Evolutionary conservation across 2,329 filamentous ascomycete species (phyloP), one percentile per base, ranked within the genome.

Genomic region (Monosporascus sp.): DNA sequence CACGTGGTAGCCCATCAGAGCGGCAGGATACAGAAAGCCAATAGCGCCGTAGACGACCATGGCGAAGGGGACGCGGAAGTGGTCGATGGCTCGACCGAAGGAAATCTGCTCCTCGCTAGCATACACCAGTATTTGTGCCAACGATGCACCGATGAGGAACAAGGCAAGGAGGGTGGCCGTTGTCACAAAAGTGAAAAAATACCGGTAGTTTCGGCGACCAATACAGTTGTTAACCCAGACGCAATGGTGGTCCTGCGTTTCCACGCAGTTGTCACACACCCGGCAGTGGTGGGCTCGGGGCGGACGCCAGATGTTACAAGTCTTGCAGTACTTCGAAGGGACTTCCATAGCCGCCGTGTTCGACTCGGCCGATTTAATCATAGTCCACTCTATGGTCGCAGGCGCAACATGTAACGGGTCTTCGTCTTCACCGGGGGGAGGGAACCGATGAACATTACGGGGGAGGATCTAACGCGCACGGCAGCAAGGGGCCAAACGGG

Each of bases 171-270:
- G 60, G 0, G 90, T 90, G n/a, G 83, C 84, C 15, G 87, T 84
- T 51, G 83, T 84, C 59, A 99, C 85, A 70, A 97, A 99, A 11
- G 88, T 82, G 69, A 97, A 97, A 72, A 99, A 99, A 71, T 93
- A 97, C 58, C 94, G 90, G 73, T 99, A 99, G 73, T 99, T 99
- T 63, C 94, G 89, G 60, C 93, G 87, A 44, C 94, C 94, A 48
- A 99, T 88, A 60, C 94, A 99, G 70, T 99, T 99, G 74, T 99
- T 99, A 58, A 99, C 82, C 94, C 94, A 99, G 17, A 97, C 92
- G 65, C 94, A 99, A 72, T 99, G 94, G 66, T 99, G 94, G 66
- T 99, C 94, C 61, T 97, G 90, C 0, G 91, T 96, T 71, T 99
- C 94, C 55, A 99, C 83, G 69, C 94, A 99, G 70, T 95, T 97